Conservation (phyloP, 2,329 filamentous ascomycete species). For the Colletotrichum cordylinicola region DNA sequence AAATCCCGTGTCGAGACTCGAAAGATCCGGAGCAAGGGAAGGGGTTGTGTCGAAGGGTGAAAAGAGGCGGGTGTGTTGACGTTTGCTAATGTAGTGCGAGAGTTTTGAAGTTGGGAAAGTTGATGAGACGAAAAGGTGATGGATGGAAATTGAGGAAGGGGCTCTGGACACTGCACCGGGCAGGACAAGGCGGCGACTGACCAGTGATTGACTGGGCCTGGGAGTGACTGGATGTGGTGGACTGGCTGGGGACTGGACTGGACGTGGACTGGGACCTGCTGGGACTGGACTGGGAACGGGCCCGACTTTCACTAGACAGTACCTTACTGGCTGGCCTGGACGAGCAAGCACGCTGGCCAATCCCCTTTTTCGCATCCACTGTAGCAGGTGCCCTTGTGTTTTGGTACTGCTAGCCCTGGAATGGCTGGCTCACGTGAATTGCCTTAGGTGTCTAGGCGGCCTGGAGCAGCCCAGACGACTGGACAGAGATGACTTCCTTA, state of each 20-base stretch:
- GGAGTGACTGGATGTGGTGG: not conserved
- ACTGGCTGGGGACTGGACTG: not conserved
- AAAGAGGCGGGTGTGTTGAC: constrained; percentile 27
- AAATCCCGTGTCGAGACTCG: constrained; percentile 12
- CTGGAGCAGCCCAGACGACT: not conserved
- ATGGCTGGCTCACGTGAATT: constrained; percentile 21
- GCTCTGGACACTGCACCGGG: constrained; percentile 28
- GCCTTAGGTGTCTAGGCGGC: not conserved
- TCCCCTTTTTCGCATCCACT: constrained; percentile 14
- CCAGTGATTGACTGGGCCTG: not conserved
- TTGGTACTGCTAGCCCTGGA: constrained; percentile 19
- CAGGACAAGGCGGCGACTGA: constrained; percentile 22
- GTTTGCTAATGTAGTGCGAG: constrained; percentile 27
- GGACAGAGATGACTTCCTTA: not conserved
- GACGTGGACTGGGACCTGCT: not conserved
- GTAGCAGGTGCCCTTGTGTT: constrained; percentile 18
- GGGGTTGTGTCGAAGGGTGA: constrained; percentile 17
- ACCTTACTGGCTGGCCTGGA: constrained; percentile 10
- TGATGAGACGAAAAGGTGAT: constrained; percentile 37
- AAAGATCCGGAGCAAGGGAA: constrained; percentile 21
- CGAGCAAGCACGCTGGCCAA: constrained; percentile 15
- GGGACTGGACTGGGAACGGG: constrained; percentile 9
- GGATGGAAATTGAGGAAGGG: constrained; percentile 37
- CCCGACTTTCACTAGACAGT: not conserved
- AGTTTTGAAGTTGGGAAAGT: constrained; percentile 33